Evolutionary conservation across 352 stramenopile genomes (phyloP).

Genomic region (Pythium coloratum): DNA sequence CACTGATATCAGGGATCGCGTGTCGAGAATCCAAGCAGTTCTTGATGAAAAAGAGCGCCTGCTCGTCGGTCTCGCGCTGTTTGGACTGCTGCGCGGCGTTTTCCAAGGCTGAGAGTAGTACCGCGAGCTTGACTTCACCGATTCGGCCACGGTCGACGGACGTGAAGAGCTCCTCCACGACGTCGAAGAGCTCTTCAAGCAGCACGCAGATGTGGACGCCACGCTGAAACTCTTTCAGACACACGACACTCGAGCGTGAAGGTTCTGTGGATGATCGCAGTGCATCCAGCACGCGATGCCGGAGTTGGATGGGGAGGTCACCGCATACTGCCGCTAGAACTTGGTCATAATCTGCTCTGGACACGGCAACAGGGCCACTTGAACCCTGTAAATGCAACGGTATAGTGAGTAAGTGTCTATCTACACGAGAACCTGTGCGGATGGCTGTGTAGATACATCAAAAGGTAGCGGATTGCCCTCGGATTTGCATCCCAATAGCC

Average conservation of each 20-base stretch:
- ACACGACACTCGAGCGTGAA: neutral
- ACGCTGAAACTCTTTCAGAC: slow-evolving; percentile 12
- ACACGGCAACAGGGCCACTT: neutral
- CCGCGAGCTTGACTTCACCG: slow-evolving; percentile 12
- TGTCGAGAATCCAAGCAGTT: neutral
- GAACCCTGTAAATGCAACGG: neutral
- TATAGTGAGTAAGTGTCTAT: too few relatives aligned
- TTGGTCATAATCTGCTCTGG: neutral
- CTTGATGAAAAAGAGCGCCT: slow-evolving; percentile 2
- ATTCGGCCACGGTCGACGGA: slow-evolving; percentile 13
- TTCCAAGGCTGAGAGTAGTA: slow-evolving; percentile 19
- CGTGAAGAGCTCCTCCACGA: slow-evolving; percentile 18
- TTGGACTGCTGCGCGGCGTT: slow-evolving; percentile 17
- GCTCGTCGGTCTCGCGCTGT: slow-evolving; percentile 2
- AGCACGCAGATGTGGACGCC: slow-evolving; percentile 16
- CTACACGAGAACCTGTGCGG: too few relatives aligned
- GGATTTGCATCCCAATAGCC: neutral
- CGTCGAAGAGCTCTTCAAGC: slow-evolving; percentile 23
- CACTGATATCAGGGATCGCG: neutral
- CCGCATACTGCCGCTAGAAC: neutral
- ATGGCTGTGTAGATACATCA: neutral
- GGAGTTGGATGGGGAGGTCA: slow-evolving; percentile 10
- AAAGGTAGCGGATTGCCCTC: neutral
- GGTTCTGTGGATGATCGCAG: neutral
- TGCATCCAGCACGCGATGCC: slow-evolving; percentile 10